Evolutionary conservation across 2,329 filamentous ascomycete species (phyloP), one percentile per base, ranked within the genome.

Genomic region (Colletotrichum sp.): DNA sequence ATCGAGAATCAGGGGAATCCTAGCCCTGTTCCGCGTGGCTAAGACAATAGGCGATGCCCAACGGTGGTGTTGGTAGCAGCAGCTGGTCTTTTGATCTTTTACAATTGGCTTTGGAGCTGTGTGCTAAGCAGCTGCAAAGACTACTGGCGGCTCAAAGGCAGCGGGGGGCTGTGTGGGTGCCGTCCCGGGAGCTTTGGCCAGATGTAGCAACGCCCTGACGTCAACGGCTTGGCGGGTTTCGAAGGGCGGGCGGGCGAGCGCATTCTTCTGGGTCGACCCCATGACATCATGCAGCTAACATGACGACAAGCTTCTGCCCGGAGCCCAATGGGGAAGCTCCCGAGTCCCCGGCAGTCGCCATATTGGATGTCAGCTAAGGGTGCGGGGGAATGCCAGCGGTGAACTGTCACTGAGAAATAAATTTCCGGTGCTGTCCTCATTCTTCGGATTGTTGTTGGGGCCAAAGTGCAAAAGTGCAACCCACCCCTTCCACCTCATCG

Each of bases 221-320:
- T 76, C 74, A 76, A 74, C 49, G 64, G 64, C 74, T 76, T 59
- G 70, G 70, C 57, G 55, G 57, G n/a, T 52, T 52, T 52, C 44
- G 44, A 52, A 52, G 44, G 44, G 44, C 30, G n/a, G 6, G 26
- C 12, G 21, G 39, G 60, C n/a, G 49, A 24, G 21, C 15, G 39
- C 39, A 30, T 49, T 39, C 59, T 21, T 39, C 59, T 49, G 32
- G 74, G 64, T 30, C 64, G 44, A 28, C 12, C n/a, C 28, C 34
- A 76, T 76, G 74, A 74, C 74, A 76, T 76, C 74, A 76, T 74
- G 74, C 65, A 44, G 74, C 64, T 52, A 74, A 16, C 64, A 68
- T 76, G 74, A 76, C 71, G 70, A 74, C 74, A 69, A 69, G 70
- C 74, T 65, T 65, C 49, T 12, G 36, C 13, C 30, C n/a, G 30